Conservation (phyloP, 768 basidiomycete genomes). For the Kwoniella sp. region DNA sequence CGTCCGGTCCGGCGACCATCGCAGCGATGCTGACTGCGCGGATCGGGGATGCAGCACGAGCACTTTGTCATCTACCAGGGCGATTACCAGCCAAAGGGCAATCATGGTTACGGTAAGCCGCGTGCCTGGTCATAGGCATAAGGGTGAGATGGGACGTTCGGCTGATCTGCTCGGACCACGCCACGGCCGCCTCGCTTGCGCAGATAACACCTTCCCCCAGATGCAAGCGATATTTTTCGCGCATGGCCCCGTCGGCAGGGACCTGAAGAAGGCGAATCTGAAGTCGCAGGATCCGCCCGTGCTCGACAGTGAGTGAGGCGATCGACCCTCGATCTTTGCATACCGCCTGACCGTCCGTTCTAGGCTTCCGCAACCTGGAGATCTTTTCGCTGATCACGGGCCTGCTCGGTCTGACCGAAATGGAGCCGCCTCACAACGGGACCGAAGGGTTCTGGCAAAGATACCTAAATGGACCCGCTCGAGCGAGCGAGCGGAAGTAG, state of each 20-base stretch:
- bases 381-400: constrained; percentile 77
- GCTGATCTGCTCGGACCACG: too few species aligned
- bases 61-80: constrained; percentile 55
- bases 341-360: constrained; percentile 44
- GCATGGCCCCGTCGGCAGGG: constrained; percentile 77
- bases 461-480: constrained; percentile 54
- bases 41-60: constrained; percentile 49
- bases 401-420: constrained; percentile 56
- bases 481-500: too few species aligned
- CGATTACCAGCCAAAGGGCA: constrained; percentile 62
- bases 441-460: constrained; percentile 77
- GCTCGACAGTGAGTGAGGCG: constrained; percentile 16
- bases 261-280: constrained; percentile 58
- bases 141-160: too few species aligned
- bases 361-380: constrained; percentile 81
- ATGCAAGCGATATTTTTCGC: constrained; percentile 92
- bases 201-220: constrained; percentile 64
- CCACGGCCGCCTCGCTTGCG: too few species aligned
- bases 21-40: background rate
- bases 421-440: constrained; percentile 58
- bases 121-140: background rate
- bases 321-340: background rate
- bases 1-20: background rate
- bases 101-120: constrained; percentile 65
- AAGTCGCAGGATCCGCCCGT: constrained; percentile 58